Conservation (phyloP, 331 rosid genomes). For the Spiraea crenata region DNA sequence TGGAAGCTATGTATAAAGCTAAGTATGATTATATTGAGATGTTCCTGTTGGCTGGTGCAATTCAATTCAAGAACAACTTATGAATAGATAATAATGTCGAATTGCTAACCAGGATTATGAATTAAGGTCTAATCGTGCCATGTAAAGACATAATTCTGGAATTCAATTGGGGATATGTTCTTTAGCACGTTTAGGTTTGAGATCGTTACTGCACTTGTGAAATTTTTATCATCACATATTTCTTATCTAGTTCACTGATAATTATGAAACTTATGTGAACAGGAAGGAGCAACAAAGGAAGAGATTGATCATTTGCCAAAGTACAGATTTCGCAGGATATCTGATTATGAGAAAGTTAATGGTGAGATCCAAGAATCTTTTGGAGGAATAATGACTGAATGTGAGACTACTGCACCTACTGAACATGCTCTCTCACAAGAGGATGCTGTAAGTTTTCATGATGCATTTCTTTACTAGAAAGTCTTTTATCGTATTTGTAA, state of each 20-base stretch:
- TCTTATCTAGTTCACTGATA: no score
- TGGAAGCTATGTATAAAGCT: not conserved
- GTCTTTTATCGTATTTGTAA: not conserved
- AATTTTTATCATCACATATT: not conserved
- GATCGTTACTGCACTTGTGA: not conserved
- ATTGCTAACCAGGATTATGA: not conserved
- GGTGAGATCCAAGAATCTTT: slow-evolving; percentile 60
- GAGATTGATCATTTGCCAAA: slow-evolving; percentile 80
- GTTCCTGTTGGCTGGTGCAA: not conserved
- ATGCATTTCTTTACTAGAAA: not conserved
- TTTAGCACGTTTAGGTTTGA: not conserved
- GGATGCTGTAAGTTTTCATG: slow-evolving; percentile 74
- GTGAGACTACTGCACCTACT: slow-evolving; percentile 47
- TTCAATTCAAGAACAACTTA: not conserved
- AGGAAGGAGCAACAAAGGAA: slow-evolving; percentile 95
- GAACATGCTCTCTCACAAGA: slow-evolving; percentile 61
- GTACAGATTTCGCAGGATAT: slow-evolving; percentile 50
- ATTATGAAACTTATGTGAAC: not conserved
- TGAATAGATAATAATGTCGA: not conserved
- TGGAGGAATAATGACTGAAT: slow-evolving; percentile 70
- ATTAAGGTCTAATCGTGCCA: not conserved
- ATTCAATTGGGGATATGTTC: not conserved
- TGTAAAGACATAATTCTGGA: not conserved
- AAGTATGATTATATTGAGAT: not conserved
- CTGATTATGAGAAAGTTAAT: slow-evolving; percentile 49